These are phyloP conservation scores for Pichia cabralensis DNA, from an alignment of 805 yeast genomes.

Conservation along the genomic window DNA sequence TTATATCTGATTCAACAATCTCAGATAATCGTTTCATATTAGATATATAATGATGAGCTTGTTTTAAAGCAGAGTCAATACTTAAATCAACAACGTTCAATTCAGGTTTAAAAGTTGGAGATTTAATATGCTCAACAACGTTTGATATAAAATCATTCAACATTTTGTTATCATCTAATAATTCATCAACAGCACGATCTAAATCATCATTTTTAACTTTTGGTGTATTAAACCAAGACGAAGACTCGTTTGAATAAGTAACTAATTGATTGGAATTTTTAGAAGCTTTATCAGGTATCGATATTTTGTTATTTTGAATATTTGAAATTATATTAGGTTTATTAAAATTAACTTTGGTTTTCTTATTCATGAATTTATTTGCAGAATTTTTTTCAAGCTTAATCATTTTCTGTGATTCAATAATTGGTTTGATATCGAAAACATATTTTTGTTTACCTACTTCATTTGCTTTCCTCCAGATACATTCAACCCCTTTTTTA, in stretches of 20 bases:
- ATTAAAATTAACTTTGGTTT: not conserved
- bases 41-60: constrained; percentile 1
- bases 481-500: constrained; percentile 23
- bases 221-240: no score
- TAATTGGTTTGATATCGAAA: constrained; percentile 11
- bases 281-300: not conserved
- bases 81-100: constrained; percentile 7
- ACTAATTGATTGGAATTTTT: no score
- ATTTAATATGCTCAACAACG: constrained; percentile 10
- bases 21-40: no score
- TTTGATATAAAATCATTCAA: constrained; percentile 5
- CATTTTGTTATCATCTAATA: constrained; percentile 1
- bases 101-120: constrained; percentile 11
- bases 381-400: no score
- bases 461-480: constrained; percentile 14
- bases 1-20: not conserved
- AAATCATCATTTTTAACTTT: constrained; percentile 1
- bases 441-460: constrained; percentile 6
- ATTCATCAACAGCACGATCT: constrained; percentile 4
- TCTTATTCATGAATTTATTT: constrained; percentile 8
- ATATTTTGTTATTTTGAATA: no score
- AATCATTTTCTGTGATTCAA: constrained; percentile 14
- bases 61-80: constrained; percentile 1
- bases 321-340: not conserved
- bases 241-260: no score